These are phyloP conservation scores for Sugiyamaella floridensis DNA, from an alignment of 805 yeast genomes.

Conservation along the genomic window DNA sequence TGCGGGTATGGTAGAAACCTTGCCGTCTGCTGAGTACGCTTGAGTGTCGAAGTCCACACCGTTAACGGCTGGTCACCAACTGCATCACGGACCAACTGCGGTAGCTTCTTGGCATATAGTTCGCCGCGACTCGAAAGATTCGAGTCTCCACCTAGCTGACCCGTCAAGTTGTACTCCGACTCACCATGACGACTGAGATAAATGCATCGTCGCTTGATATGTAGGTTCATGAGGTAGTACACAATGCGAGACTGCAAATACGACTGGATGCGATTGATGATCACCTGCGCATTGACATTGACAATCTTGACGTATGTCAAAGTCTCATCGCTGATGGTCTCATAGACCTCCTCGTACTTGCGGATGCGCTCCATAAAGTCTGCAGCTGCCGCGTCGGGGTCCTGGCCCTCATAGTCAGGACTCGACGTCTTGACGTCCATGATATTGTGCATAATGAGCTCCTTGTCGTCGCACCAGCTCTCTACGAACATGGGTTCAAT, in stretches of 20 bases:
- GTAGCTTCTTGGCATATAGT: conserved; percentile 74
- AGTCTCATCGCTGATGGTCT: conserved; percentile 56
- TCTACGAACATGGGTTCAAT: conserved; percentile 91
- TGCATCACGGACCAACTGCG: conserved; percentile 62
- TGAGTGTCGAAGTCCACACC: conserved; percentile 92
- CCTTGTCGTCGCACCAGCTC: conserved; percentile 81
- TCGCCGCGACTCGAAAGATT: conserved; percentile 76
- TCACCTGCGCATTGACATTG: conserved; percentile 81
- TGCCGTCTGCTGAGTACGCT: conserved; percentile 90
- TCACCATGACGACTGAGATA: conserved; percentile 97
- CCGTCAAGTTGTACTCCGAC: conserved; percentile 82
- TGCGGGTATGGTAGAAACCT: conserved; percentile 71
- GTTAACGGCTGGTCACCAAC: conserved; percentile 54
- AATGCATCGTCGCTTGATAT: conserved; percentile 83
- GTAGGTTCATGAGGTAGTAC: conserved; percentile 91
- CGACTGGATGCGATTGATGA: conserved; percentile 79
- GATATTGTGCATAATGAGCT: conserved; percentile 69
- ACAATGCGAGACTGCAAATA: conserved; percentile 90
- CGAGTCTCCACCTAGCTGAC: conserved; percentile 95
- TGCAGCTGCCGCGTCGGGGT: conserved; percentile 60
- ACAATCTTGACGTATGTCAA: conserved; percentile 81
- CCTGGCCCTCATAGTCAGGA: conserved; percentile 68
- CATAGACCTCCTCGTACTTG: conserved; percentile 66
- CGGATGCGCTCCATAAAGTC: conserved; percentile 72
- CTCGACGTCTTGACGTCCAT: conserved; percentile 80